Base-by-base conservation (phyloP, 768 basidiomycete species). In the Leccinum obscurum region DNA sequence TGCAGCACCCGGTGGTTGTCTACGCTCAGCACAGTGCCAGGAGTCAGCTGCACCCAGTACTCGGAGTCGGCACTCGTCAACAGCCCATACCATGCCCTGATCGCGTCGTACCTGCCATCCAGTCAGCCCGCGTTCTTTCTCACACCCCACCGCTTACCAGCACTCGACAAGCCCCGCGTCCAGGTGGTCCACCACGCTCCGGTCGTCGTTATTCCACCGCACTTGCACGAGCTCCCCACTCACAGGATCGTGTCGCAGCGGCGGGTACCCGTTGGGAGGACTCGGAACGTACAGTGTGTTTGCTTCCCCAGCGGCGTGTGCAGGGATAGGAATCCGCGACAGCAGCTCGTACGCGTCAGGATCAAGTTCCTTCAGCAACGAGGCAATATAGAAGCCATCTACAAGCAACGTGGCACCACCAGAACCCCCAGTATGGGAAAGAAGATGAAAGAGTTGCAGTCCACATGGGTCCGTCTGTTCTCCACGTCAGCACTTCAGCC, bases 1-100 rank as follows among this genome's bases (percentile, higher is more conserved):
- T 98, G 96, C 53, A 98, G 78, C 13, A 98, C 92, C 22, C 96
- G 85, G 74, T 96, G 90, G 70, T 98, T 98, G 73, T 98, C 89
- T 54, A 96, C 80, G 22, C 94, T 93, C 93, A 97, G 81, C 44
- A 89, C 90, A 1, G 89, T 96, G 0, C 96, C 95, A 0, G 93
- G 88, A 51, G 82, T 77, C n/a, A 99, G 80, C 70, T 95, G 89
- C 0, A 93, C 81, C 95, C 95, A 97, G 65, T 90, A 93, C 72
- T 96, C 92, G 0, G 90, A 92, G 70, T 96, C 93, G 2, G 85
- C 76, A 59, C 87, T 89, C 8, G 87, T 88, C 60, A 96, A 71
- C 53, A 88, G 78, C 62, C 81, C 76, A 64, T 97, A 82, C 92
- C 93, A 99, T 22, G 76, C 75, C 57, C 88, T 78, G 37, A 93